phyloP scores from a whole-genome alignment of 805 yeast species.

The Monosporozyma aerobia region DNA sequence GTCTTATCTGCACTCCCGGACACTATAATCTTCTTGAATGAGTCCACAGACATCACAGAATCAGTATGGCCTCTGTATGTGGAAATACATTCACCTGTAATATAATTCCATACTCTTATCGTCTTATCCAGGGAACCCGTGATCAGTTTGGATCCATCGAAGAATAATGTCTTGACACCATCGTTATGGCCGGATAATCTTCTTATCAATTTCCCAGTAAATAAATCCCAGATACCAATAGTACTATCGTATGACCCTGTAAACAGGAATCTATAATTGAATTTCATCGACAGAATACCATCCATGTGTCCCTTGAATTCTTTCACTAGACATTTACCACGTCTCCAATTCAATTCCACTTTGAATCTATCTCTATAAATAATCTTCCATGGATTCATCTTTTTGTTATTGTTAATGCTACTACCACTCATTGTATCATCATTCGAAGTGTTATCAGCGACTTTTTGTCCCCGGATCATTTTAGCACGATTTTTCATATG shows the following conservation, averaged over 20 bases:
- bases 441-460: no score
- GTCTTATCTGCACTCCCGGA: conserved; percentile 91
- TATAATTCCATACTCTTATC: conserved; percentile 91
- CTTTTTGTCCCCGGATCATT: conserved; percentile 3
- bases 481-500: conserved; percentile 67
- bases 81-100: conserved; percentile 87
- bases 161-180: conserved; percentile 76
- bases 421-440: no score
- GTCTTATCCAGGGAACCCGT: conserved; percentile 90
- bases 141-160: conserved; percentile 81
- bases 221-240: conserved; percentile 87
- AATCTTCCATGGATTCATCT: conserved; percentile 80
- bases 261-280: conserved; percentile 67
- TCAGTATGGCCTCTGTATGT: conserved; percentile 90
- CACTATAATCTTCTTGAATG: conserved; percentile 70
- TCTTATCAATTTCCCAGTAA: conserved; percentile 64
- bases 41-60: conserved; percentile 77
- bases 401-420: background rate
- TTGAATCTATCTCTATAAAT: conserved; percentile 85
- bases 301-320: conserved; percentile 76
- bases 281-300: conserved; percentile 82
- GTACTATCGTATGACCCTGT: conserved; percentile 91
- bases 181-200: conserved; percentile 82
- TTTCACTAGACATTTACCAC: conserved; percentile 57
- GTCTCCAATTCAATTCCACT: conserved; percentile 92